Evolutionary conservation across 2,329 filamentous ascomycete genomes (phyloP).

Genomic region (Botrytis sinoallii): DNA sequence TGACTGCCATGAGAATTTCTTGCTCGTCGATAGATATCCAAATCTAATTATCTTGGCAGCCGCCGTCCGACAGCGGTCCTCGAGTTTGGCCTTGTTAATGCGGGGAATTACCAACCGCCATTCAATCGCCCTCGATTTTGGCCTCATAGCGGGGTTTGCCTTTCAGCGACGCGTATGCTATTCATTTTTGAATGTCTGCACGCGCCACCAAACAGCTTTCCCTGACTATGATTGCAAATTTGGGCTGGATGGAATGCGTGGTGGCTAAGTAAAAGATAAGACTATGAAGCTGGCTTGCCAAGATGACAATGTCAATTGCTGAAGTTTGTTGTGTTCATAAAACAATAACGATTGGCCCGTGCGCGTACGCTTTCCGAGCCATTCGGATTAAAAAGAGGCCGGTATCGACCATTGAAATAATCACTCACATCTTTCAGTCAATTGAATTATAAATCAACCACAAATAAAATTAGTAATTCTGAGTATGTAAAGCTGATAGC

Average conservation of each 20-base stretch:
- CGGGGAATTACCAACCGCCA: not conserved
- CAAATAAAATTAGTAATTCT: too few species aligned
- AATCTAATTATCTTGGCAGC: not conserved
- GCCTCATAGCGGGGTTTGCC: not conserved
- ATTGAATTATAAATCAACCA: too few species aligned
- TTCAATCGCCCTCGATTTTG: not conserved
- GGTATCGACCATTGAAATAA: too few species aligned
- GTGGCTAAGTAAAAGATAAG: not conserved
- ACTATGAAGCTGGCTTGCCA: not conserved
- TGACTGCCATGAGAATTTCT: not conserved
- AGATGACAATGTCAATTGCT: not conserved
- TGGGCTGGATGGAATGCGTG: not conserved
- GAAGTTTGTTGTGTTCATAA: not conserved
- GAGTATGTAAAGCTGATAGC: too few species aligned
- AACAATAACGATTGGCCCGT: not conserved
- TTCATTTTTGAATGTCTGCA: not conserved
- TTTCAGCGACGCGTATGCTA: not conserved
- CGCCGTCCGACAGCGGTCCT: not conserved
- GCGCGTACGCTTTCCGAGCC: not conserved
- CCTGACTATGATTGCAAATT: not conserved
- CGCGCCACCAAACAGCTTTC: not conserved
- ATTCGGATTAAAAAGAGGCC: too few species aligned
- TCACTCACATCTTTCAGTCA: too few species aligned
- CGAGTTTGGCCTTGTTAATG: not conserved
- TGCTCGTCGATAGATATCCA: not conserved